Evolutionary conservation across 2,329 filamentous ascomycete species (phyloP).

Genomic region (Fusarium palustre): DNA sequence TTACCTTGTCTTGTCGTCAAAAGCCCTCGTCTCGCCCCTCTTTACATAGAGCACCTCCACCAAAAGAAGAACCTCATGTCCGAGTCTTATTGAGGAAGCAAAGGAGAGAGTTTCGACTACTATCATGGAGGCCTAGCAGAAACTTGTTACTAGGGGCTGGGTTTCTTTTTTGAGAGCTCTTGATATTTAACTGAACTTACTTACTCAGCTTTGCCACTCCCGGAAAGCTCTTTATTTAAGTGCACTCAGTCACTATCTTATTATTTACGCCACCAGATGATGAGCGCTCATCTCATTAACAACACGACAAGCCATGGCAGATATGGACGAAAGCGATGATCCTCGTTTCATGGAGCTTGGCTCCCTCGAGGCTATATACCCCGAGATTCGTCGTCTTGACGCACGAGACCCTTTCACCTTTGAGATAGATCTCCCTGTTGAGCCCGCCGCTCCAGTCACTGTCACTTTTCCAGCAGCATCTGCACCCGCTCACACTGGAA

Average conservation of each 20-base stretch:
- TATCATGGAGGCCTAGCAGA: slow-evolving; percentile 34
- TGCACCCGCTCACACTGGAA: slow-evolving; percentile 29
- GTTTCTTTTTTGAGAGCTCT: slow-evolving; percentile 4
- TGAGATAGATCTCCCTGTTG: slow-evolving; percentile 68
- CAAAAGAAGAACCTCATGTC: slow-evolving; percentile 30
- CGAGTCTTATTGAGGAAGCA: slow-evolving; percentile 28
- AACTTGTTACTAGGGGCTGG: slow-evolving; percentile 6
- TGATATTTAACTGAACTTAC: slow-evolving; percentile 1
- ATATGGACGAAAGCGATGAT: slow-evolving; percentile 61
- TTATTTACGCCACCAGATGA: slow-evolving; percentile 29
- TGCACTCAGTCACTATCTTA: slow-evolving; percentile 11
- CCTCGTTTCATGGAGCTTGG: slow-evolving; percentile 69
- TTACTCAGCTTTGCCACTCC: slow-evolving; percentile 26
- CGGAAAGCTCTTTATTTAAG: slow-evolving; percentile 13
- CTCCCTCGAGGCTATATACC: slow-evolving; percentile 73
- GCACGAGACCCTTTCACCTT: slow-evolving; percentile 60
- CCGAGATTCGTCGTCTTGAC: slow-evolving; percentile 66
- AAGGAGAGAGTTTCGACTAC: slow-evolving; percentile 3
- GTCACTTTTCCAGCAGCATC: slow-evolving; percentile 67
- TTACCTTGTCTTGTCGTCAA: slow-evolving; percentile 14
- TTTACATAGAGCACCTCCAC: slow-evolving; percentile 30
- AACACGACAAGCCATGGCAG: slow-evolving; percentile 16
- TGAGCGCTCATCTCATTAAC: slow-evolving; percentile 34
- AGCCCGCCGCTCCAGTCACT: slow-evolving; percentile 64
- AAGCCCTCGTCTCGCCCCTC: slow-evolving; percentile 31